phyloP scores from a whole-genome alignment of 495 filamentous ascomycete species.

The Lichenothelia convexa region DNA sequence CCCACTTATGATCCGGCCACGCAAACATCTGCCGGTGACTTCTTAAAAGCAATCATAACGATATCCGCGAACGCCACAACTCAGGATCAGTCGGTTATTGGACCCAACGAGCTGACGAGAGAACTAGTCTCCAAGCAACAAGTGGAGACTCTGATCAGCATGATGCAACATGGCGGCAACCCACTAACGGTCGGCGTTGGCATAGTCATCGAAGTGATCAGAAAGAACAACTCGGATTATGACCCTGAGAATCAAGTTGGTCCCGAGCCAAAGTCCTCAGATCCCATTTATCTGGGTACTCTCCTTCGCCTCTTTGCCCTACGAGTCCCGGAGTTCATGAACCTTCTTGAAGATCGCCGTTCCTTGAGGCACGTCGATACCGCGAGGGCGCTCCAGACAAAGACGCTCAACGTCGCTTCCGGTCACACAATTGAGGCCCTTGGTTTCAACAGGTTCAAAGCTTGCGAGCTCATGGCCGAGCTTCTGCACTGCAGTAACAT shows the following conservation, averaged over 20 bases:
- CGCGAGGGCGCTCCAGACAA: slow-evolving; percentile 37
- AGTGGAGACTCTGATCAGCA: slow-evolving; percentile 58
- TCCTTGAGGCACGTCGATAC: slow-evolving; percentile 40
- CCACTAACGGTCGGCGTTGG: slow-evolving; percentile 91
- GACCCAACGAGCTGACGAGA: slow-evolving; percentile 87
- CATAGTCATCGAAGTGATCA: slow-evolving; percentile 94
- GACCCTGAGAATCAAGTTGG: slow-evolving; percentile 73
- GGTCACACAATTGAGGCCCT: slow-evolving; percentile 82
- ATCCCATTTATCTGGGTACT: slow-evolving; percentile 91
- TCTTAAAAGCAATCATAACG: slow-evolving; percentile 96
- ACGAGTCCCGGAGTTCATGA: slow-evolving; percentile 92
- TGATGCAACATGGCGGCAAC: slow-evolving; percentile 91
- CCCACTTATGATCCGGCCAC: slow-evolving; percentile 66
- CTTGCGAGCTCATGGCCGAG: slow-evolving; percentile 97
- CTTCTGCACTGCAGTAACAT: slow-evolving; percentile 98
- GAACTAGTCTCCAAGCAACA: slow-evolving; percentile 85
- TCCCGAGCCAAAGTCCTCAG: slow-evolving; percentile 59
- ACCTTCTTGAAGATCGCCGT: slow-evolving; percentile 46
- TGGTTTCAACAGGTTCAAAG: slow-evolving; percentile 97
- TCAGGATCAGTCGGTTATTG: slow-evolving; percentile 94
- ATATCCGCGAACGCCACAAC: slow-evolving; percentile 97
- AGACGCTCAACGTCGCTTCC: slow-evolving; percentile 66
- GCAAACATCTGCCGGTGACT: slow-evolving; percentile 93
- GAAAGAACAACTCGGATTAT: slow-evolving; percentile 99
- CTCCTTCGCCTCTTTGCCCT: slow-evolving; percentile 81